phyloP scores from a whole-genome alignment of 2,329 filamentous ascomycete genomes.

The Neoscytalidium dimidiatum region DNA sequence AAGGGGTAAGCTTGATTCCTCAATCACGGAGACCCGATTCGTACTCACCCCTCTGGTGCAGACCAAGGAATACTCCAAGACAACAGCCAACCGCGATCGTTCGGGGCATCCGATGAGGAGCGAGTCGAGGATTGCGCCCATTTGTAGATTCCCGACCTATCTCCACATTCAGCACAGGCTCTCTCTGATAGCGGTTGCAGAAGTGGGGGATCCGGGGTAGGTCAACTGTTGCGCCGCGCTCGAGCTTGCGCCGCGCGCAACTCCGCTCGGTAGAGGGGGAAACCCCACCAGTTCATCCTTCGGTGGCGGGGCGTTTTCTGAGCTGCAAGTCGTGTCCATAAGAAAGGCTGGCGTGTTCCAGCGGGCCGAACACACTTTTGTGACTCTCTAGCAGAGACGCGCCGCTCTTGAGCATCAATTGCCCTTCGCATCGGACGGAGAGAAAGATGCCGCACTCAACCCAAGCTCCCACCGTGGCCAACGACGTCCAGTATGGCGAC shows the following conservation, averaged over 20 bases:
- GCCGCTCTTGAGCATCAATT: neutral
- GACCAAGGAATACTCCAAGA: neutral
- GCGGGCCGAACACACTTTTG: neutral
- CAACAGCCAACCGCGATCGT: neutral
- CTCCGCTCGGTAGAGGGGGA: neutral
- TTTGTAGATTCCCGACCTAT: neutral
- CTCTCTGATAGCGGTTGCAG: conserved; percentile 1
- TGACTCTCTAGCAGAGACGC: neutral
- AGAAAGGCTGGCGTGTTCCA: neutral
- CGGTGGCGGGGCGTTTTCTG: too few relatives aligned
- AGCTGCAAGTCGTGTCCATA: neutral
- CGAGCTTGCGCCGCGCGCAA: neutral
- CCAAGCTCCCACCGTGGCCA: conserved; percentile 3
- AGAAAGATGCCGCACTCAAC: conserved; percentile 3
- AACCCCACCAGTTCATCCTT: neutral
- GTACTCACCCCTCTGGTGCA: too few relatives aligned
- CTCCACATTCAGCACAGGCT: neutral
- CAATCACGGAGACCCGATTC: too few relatives aligned
- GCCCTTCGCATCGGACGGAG: neutral
- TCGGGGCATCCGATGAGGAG: neutral
- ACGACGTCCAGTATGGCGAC: conserved; percentile 30
- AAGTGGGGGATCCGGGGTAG: conserved; percentile 22
- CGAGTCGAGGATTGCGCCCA: neutral
- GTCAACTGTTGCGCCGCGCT: conserved; percentile 17
- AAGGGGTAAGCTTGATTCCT: neutral